Base-by-base conservation (phyloP, 192 early-diverging fungal genomes). In the Coemansia nantahalensis region DNA sequence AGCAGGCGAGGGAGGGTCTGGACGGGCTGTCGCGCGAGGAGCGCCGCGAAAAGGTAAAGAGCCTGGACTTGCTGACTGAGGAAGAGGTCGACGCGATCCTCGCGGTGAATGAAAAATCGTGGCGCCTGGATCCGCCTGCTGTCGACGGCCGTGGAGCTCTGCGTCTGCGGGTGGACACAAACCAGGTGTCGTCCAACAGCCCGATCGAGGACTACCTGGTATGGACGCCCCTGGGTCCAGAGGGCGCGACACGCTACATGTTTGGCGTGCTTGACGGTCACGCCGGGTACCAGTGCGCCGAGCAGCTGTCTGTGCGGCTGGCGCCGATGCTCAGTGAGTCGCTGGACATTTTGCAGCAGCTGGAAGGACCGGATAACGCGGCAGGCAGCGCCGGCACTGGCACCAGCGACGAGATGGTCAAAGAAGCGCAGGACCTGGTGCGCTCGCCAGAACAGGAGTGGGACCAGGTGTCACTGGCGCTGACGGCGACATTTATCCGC, bases 201-300 rank as follows among this genome's bases (percentile, higher is more conserved):
- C 68, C 64, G 10, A 72, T 79, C 21, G 77, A 79, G 40, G 77
- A 79, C 44, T 73, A 79, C 42, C 17, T 67, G 39, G 39, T 46
- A 13, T 59, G 51, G 61, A 34, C 40, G 51, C 38, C 50, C 9
- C 51, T 76, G 35, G 28, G 33, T 8, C 40, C 28, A 21, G 19
- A 6, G 10, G 24, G 8, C 3, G 51, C 43, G 14, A 9, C 53
- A n/a, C 63, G 51, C 24, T 64, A 57, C 22, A 68, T 67, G 51
- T 62, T 74, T 47, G 48, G 64, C 10, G 64, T 61, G 26, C 53
- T 74, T 38, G 70, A 74, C 13, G 55, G 65, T 2, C 64, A 74
- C 30, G 52, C 59, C 10, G 70, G 70, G 14, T 62, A 57, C 51
- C 32, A 53, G 59, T 74, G 70, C 30, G 65, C 65, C 9, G 65